Evolutionary conservation across 441 rosid species (phyloP), one percentile per base, ranked within the genome.

Genomic region (Cnidoscolus chayamansa): DNA sequence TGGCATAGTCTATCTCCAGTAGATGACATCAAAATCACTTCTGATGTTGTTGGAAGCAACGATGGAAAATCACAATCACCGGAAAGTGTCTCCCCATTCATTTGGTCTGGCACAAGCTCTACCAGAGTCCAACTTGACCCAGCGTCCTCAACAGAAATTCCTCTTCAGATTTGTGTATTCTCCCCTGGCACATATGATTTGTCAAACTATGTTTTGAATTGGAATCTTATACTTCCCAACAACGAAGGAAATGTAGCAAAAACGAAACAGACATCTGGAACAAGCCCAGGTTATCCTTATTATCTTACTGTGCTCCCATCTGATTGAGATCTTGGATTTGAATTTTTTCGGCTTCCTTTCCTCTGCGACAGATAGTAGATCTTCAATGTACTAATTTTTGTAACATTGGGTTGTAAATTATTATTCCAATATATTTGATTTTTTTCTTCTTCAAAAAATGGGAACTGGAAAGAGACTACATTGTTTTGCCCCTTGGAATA

Each of bases 81-180:
- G 19, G 92, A 86, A 77, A 86, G 89, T 40, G 86, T 84, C 57
- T 79, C 89, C 54, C 89, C 96, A 0, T 89, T 88, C 80, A 77
- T 91, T 58, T 96, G 98, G 99, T 86, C 89, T 57, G 97, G 92
- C 58, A 82, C 91, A 67, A 89, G 94, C 78, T 84, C 87, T 30
- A 88, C 91, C 64, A 87, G 80, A 64, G 76, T 86, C 69, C 77
- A 56, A 71, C 79, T 90, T 60, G 83, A 80, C 77, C 91, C 99
- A 11, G 62, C 76, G 76, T 90, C 97, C 25, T 80, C 86, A 13
- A 55, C 71, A 0, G 86, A 84, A 78, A 81, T 91, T 74, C 89
- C 91, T 30, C 87, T 93, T 79, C 87, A 85, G 87, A 76, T 93
- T 63, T 90, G 88, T 49, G 80, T 88, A 70, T 93, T 96, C 76